Evolutionary conservation across 202 grass and related monocot species (phyloP), one percentile per base, ranked within the genome.

Genomic region (Carex arenaria): DNA sequence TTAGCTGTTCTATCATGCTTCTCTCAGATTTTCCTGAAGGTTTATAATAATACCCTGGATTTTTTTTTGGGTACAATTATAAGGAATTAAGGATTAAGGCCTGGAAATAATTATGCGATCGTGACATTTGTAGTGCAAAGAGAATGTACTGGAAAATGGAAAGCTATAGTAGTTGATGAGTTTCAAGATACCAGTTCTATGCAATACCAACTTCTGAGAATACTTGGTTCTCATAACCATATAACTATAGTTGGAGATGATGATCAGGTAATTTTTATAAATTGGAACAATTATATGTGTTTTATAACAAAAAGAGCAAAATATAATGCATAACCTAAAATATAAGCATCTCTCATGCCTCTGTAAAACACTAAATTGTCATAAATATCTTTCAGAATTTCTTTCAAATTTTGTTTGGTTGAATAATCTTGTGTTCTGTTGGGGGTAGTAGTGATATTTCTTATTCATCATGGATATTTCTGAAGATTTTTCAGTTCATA

Each of bases 121-220:
- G 32, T 86, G 61, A 86, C 7, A 34, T 83, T 49, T 92, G 69
- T 76, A 98, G 95, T 98, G 76, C 88, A 90, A 38, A 90, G 88
- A 61, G 90, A 90, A 82, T 98, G 92, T 83, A 78, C 87, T 79
- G 87, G 89, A 77, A 98, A 79, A 87, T 95, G 95, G 92, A 87
- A 86, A 74, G 95, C 92, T 72, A 90, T 98, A n/a, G 87, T 95
- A 61, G 91, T 98, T 64, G 95, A 98, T 86, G 95, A 98, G 83
- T 98, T 98, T 94, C 95, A 98, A 85, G 92, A 98, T 89, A 98
- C 95, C 84, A 98, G 95, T 92, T 89, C 89, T 63, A 95, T 94
- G 90, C 95, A 98, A 80, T 98, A 94, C 85, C 63, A 78, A 65
- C 90, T 98, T 91, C 87, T 98, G 80, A 94, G 80, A 80, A 84